phyloP scores from a whole-genome alignment of 345 rosid genomes.

The Eutrema yunnanense region DNA sequence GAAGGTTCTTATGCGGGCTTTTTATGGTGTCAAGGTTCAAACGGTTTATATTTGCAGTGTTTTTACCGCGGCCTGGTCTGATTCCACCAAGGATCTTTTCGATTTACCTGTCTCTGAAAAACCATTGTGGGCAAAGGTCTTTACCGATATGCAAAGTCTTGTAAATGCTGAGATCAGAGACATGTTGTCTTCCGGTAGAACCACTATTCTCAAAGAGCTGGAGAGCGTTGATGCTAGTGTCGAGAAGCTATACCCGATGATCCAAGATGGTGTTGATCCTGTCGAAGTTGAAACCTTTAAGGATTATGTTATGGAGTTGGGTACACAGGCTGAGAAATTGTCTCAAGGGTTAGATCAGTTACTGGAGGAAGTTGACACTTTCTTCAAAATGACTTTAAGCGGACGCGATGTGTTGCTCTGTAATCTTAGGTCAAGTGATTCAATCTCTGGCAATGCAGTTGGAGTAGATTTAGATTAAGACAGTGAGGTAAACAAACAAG shows the following conservation, averaged over 20 bases:
- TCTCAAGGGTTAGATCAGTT: constrained; percentile 66
- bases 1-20: constrained; percentile 80
- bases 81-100: constrained; percentile 47
- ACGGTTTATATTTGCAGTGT: constrained; percentile 70
- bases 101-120: constrained; percentile 46
- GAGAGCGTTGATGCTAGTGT: constrained; percentile 50
- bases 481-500: constrained; percentile 9
- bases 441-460: constrained; percentile 20
- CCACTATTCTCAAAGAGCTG: constrained; percentile 53
- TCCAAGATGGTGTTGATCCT: constrained; percentile 45
- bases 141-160: constrained; percentile 44
- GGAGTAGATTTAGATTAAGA: constrained; percentile 32
- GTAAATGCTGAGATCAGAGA: constrained; percentile 51
- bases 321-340: constrained; percentile 41
- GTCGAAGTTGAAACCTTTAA: constrained; percentile 32
- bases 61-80: constrained; percentile 72
- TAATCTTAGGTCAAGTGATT: constrained; percentile 52
- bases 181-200: constrained; percentile 33
- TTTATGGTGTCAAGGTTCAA: constrained; percentile 81
- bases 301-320: constrained; percentile 37
- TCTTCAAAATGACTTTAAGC: constrained; percentile 65
- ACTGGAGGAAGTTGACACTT: constrained; percentile 60
- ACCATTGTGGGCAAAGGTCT: constrained; percentile 53
- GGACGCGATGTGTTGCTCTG: constrained; percentile 87
- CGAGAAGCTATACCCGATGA: constrained; percentile 57